Conservation (phyloP, 2,329 filamentous ascomycete species). For the Cyphellophora attinorum region DNA sequence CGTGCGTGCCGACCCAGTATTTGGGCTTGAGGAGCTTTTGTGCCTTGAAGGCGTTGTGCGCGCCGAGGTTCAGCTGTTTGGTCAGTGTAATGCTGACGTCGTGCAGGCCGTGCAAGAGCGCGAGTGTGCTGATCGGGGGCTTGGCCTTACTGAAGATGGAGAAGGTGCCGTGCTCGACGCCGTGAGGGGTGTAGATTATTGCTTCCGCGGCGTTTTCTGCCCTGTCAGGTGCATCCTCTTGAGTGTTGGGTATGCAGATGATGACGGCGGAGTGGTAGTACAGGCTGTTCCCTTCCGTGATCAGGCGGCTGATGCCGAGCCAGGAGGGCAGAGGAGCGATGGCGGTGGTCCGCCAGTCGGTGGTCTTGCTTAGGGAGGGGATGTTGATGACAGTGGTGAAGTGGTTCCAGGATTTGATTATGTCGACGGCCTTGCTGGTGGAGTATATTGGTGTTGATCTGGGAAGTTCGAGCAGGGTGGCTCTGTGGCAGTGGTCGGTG, state of each 20-base stretch:
- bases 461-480: slow-evolving; percentile 49
- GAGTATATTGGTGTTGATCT: slow-evolving; percentile 49
- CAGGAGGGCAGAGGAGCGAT: slow-evolving; percentile 38
- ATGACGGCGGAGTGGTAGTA: slow-evolving; percentile 55
- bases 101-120: slow-evolving; percentile 55
- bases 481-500: slow-evolving; percentile 57
- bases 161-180: slow-evolving; percentile 42
- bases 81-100: slow-evolving; percentile 43
- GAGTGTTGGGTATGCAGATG: slow-evolving; percentile 39
- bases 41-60: slow-evolving; percentile 49
- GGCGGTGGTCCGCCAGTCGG: slow-evolving; percentile 38
- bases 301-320: slow-evolving; percentile 52
- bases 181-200: slow-evolving; percentile 56
- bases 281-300: slow-evolving; percentile 44
- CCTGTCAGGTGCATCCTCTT: slow-evolving; percentile 6
- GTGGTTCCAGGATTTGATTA: slow-evolving; percentile 50
- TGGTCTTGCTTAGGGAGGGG: slow-evolving; percentile 31
- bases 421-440: slow-evolving; percentile 45
- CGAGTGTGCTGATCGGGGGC: slow-evolving; percentile 43
- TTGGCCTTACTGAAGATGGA: slow-evolving; percentile 31
- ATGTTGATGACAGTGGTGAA: slow-evolving; percentile 47
- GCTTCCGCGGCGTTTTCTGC: slow-evolving; percentile 32
- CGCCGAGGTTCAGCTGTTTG: slow-evolving; percentile 56
- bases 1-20: slow-evolving; percentile 58
- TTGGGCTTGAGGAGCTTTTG: slow-evolving; percentile 43